Evolutionary conservation across 2,329 filamentous ascomycete species (phyloP).

Genomic region (Diaporthe humulicola): DNA sequence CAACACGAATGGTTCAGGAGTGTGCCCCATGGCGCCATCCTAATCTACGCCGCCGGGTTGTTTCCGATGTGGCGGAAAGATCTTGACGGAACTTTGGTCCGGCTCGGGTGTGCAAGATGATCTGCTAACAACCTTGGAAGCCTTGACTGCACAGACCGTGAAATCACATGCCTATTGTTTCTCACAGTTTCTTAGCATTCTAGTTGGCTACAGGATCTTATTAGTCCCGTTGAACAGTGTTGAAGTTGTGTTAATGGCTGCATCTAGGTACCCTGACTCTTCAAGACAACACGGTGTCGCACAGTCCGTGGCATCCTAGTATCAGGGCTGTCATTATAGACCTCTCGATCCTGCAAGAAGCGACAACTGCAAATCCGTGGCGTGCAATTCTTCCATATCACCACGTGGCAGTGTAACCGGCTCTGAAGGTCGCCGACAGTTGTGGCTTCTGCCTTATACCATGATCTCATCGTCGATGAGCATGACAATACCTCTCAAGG

Average conservation of each 20-base stretch:
- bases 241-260: background rate
- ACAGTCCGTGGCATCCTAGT: background rate
- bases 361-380: background rate
- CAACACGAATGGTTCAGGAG: conserved; percentile 8
- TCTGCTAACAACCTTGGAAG: background rate
- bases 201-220: background rate
- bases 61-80: conserved; percentile 8
- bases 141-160: background rate
- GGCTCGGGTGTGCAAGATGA: background rate
- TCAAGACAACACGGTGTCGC: background rate
- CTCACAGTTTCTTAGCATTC: background rate
- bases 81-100: background rate
- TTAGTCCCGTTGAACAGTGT: background rate
- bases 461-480: background rate
- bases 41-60: background rate
- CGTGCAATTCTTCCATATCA: background rate
- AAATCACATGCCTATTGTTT: background rate
- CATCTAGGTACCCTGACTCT: background rate
- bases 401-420: background rate
- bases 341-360: background rate
- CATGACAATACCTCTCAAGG: background rate
- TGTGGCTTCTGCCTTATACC: background rate
- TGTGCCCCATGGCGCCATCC: background rate
- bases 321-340: background rate
- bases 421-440: background rate